phyloP scores from a whole-genome alignment of 495 filamentous ascomycete genomes.

The Xylaria cubensis region DNA sequence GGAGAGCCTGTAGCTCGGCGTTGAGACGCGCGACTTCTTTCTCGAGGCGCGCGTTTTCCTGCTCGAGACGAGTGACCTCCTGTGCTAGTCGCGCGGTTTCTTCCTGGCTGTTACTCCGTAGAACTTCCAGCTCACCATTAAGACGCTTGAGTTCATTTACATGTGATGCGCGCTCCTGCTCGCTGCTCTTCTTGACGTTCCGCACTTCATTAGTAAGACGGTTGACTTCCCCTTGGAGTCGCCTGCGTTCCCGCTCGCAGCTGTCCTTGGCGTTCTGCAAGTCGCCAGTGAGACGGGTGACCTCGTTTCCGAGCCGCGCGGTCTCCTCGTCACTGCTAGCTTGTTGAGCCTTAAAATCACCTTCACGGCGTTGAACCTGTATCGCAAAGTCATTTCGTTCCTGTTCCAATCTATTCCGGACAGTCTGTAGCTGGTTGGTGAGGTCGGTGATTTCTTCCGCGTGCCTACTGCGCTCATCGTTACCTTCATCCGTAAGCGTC shows the following conservation, averaged over 20 bases:
- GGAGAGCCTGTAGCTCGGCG: background rate
- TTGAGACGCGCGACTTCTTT: background rate
- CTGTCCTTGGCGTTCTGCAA: background rate
- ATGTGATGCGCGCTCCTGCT: background rate
- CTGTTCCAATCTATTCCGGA: background rate
- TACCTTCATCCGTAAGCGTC: background rate
- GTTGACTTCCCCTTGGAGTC: background rate
- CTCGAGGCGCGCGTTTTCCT: background rate
- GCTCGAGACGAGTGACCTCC: background rate
- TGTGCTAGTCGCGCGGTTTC: background rate
- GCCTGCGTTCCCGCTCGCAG: background rate
- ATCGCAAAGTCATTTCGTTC: constrained; percentile 15
- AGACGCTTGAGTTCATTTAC: background rate
- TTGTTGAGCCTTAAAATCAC: background rate
- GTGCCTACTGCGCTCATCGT: background rate
- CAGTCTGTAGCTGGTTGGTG: background rate
- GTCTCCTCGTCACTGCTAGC: background rate
- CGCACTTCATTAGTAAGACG: background rate
- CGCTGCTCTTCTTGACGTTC: background rate
- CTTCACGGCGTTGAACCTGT: background rate
- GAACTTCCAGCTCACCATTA: background rate
- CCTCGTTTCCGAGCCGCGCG: background rate
- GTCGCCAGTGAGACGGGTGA: background rate
- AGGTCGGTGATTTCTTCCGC: background rate
- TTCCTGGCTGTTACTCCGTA: background rate